A percentile compares a stretch with the other conserved stretches of the same genome.
Conservation (phyloP, 176 grass and related monocot species). For the Cenchrus fungigraminus region DNA sequence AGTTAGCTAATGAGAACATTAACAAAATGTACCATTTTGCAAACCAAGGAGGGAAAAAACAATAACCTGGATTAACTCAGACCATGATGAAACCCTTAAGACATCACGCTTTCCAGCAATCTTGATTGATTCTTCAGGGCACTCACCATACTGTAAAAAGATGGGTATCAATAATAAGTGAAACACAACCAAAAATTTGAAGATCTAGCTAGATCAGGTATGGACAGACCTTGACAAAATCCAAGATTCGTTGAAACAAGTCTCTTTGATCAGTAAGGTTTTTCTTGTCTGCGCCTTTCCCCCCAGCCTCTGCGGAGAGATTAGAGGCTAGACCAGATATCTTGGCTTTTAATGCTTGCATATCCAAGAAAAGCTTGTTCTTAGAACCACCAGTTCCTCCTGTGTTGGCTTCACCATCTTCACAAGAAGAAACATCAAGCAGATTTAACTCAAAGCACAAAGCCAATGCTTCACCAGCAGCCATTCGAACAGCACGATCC, state of each 20-base stretch:
- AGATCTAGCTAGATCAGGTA: conserved; percentile 7
- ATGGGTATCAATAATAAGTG: background rate
- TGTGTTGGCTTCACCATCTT: conserved; percentile 52
- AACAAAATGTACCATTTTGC: conserved; percentile 1
- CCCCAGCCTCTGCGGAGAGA: conserved; percentile 82
- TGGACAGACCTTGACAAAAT: conserved; percentile 79
- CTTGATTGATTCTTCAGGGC: conserved; percentile 78
- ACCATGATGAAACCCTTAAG: conserved; percentile 85
- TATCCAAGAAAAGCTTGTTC: conserved; percentile 67
- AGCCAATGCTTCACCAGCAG: conserved; percentile 94
- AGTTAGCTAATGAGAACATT: conserved; percentile 26
- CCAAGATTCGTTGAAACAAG: conserved; percentile 81
- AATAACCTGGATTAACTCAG: conserved; percentile 81
- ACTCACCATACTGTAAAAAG: conserved; percentile 56
- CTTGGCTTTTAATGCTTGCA: conserved; percentile 91
- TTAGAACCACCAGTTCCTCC: conserved; percentile 54
- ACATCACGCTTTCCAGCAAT: conserved; percentile 73
- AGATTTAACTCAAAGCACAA: conserved; percentile 85
- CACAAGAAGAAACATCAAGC: conserved; percentile 60
- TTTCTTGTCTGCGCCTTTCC: conserved; percentile 96
- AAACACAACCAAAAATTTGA: background rate
- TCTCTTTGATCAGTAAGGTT: conserved; percentile 93
- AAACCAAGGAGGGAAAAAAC: background rate
- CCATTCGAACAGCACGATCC: conserved; percentile 89
- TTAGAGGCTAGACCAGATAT: conserved; percentile 65